These are phyloP conservation scores for Cryptosporidium xiaoi DNA, from an alignment of 169 alveolate species.

Conservation along the genomic window DNA sequence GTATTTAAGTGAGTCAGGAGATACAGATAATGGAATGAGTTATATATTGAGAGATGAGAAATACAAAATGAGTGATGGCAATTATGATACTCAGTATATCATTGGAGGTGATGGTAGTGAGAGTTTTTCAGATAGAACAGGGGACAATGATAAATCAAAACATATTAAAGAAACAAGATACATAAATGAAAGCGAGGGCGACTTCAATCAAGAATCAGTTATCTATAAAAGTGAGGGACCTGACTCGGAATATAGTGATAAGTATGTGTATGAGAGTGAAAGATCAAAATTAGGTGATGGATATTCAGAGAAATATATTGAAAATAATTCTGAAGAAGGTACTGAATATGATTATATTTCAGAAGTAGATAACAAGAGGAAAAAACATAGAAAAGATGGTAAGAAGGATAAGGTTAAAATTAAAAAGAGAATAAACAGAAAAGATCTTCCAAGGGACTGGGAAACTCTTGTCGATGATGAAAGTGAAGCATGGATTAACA, in stretches of 20 bases:
- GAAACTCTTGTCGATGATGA: constrained; percentile 30
- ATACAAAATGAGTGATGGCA: not conserved
- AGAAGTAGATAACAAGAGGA: constrained; percentile 13
- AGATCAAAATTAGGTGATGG: not conserved
- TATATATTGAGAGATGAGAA: constrained; percentile 26
- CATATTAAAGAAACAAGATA: not conserved
- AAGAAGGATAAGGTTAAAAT: not conserved
- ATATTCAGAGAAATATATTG: not conserved
- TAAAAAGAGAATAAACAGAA: not conserved
- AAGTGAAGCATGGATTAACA: constrained; percentile 30
- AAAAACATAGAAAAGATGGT: not conserved
- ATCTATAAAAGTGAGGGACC: constrained; percentile 4
- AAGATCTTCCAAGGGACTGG: constrained; percentile 24
- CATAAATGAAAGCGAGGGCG: constrained; percentile 1
- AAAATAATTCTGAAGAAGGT: constrained; percentile 1
- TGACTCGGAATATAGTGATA: constrained; percentile 9
- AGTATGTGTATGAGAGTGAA: not conserved
- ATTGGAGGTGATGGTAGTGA: constrained; percentile 5
- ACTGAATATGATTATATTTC: constrained; percentile 27
- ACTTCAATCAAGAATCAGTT: not conserved
- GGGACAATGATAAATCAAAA: not conserved
- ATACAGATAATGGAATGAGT: constrained; percentile 43
- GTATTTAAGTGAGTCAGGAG: constrained; percentile 10
- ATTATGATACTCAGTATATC: not conserved
- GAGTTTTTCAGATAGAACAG: not conserved